phyloP scores from a whole-genome alignment of 2,329 filamentous ascomycete genomes.

The Akanthomyces uredinophilus region DNA sequence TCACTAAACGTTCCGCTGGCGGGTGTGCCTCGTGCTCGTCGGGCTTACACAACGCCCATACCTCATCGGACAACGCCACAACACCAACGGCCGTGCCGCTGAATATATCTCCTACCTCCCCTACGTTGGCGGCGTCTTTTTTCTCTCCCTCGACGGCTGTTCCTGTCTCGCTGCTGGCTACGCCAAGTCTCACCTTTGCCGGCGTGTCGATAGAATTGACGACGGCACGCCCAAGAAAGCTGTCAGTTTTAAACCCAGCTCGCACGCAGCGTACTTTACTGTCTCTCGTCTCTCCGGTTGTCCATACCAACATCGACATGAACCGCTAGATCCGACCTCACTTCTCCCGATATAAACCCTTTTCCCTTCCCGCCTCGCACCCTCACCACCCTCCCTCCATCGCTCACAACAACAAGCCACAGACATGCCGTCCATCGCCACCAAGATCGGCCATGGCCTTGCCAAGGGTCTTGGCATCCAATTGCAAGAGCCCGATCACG shows the following conservation, averaged over 20 bases:
- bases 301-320: neutral
- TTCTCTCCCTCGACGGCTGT: neutral
- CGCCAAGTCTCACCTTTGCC: neutral
- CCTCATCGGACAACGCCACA: neutral
- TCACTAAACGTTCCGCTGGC: neutral
- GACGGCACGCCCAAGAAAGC: neutral
- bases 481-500: slow-evolving; percentile 51
- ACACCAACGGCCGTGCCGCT: neutral
- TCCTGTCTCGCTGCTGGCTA: neutral
- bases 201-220: neutral
- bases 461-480: slow-evolving; percentile 82
- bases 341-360: neutral
- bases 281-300: neutral
- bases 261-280: neutral
- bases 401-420: neutral
- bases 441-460: slow-evolving; percentile 64
- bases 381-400: neutral
- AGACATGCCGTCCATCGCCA: slow-evolving; percentile 35
- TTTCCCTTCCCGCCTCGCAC: neutral
- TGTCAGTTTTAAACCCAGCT: neutral
- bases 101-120: neutral
- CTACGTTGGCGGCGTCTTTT: neutral
- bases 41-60: neutral
- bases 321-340: neutral
- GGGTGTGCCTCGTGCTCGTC: neutral